A percentile compares a stretch with the other conserved stretches of the same genome.
Evolutionary conservation across 2,329 filamentous ascomycete species (phyloP).

Genomic region (Malbranchea zuffiana): DNA sequence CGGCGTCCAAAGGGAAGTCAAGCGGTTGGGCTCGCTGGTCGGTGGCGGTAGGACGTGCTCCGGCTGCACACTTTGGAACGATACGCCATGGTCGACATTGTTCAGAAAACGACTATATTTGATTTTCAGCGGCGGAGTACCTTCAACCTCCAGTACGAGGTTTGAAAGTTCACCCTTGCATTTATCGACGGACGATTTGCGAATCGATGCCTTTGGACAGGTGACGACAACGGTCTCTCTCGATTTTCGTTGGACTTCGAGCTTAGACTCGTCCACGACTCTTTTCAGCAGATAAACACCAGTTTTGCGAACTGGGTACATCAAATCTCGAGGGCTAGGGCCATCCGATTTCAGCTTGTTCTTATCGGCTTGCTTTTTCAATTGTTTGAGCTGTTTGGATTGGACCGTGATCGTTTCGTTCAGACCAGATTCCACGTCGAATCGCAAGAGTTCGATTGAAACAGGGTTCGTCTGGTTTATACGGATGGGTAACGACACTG

Average conservation of each 20-base stretch:
- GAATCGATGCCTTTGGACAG: constrained; percentile 71
- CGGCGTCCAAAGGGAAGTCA: constrained; percentile 63
- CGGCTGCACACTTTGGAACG: constrained; percentile 87
- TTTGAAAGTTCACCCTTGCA: constrained; percentile 85
- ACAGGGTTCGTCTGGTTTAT: constrained; percentile 91
- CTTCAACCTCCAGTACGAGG: constrained; percentile 68
- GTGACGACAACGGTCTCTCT: constrained; percentile 74
- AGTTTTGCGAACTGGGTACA: constrained; percentile 68
- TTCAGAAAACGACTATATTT: constrained; percentile 86
- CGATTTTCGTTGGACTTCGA: constrained; percentile 70
- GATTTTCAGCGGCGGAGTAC: constrained; percentile 82
- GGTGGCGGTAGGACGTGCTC: constrained; percentile 74
- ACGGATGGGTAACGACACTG: constrained; percentile 64
- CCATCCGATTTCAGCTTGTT: constrained; percentile 38
- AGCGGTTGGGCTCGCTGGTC: constrained; percentile 44
- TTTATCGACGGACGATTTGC: constrained; percentile 52
- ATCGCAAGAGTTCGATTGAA: constrained; percentile 75
- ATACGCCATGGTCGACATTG: constrained; percentile 67
- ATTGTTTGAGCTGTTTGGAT: constrained; percentile 60
- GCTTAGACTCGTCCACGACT: constrained; percentile 84
- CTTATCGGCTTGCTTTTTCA: constrained; percentile 61
- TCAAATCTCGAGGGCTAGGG: constrained; percentile 53
- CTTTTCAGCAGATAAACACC: constrained; percentile 77
- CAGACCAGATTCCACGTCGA: constrained; percentile 68
- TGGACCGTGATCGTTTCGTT: constrained; percentile 72